Evolutionary conservation across 768 basidiomycete genomes (phyloP).

Genomic region (Floccularia luteovirens): DNA sequence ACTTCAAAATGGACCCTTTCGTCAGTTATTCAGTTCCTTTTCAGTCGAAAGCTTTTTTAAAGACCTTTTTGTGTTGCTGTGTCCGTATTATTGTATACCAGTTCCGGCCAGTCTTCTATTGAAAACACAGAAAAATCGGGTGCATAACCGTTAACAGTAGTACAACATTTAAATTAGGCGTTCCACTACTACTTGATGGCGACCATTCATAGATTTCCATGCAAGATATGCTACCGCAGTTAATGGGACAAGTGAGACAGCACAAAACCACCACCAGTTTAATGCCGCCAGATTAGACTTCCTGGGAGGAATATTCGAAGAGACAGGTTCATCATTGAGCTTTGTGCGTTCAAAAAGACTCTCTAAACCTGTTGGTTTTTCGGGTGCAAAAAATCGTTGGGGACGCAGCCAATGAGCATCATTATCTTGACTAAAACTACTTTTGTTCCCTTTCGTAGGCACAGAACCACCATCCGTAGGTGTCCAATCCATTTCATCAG

Average conservation of each 20-base stretch:
- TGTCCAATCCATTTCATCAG: slow-evolving; percentile 54
- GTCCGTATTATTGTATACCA: too few species aligned
- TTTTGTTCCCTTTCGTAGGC: slow-evolving; percentile 13
- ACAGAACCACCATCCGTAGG: slow-evolving; percentile 30
- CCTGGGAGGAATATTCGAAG: too few species aligned
- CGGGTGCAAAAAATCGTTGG: slow-evolving; percentile 72
- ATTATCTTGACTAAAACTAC: slow-evolving; percentile 14
- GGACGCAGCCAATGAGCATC: slow-evolving; percentile 53
- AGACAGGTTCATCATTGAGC: slow-evolving; percentile 37
- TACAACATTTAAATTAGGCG: too few species aligned
- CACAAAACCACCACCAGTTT: slow-evolving; percentile 29
- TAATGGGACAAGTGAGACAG: slow-evolving; percentile 19
- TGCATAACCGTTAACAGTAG: too few species aligned
- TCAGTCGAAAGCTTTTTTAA: too few species aligned
- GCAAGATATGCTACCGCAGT: slow-evolving; percentile 16
- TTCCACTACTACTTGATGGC: background rate
- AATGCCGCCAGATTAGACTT: too few species aligned
- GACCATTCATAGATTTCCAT: slow-evolving; percentile 10
- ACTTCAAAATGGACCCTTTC: too few species aligned
- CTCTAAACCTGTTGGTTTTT: slow-evolving; percentile 73
- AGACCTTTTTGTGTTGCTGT: too few species aligned
- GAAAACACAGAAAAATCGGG: too few species aligned
- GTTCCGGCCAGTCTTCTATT: too few species aligned
- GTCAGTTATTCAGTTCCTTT: too few species aligned
- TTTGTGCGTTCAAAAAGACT: slow-evolving; percentile 56